Conservation (phyloP, 495 filamentous ascomycete species). For the Annulohypoxylon nitens region DNA sequence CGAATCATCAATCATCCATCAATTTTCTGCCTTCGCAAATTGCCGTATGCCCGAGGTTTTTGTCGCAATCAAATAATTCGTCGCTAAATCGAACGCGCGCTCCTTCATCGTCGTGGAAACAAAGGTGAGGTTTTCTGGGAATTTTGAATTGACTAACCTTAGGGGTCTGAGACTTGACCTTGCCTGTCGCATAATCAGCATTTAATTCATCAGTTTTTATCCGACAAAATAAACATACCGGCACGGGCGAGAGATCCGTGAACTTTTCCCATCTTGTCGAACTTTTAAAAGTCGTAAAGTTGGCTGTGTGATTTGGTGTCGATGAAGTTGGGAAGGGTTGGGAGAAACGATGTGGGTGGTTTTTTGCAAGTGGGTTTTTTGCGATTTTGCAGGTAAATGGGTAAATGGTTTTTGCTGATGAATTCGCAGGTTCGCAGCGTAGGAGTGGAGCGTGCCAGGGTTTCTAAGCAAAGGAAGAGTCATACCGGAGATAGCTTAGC, state of each 20-base stretch:
- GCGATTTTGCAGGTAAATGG: background rate
- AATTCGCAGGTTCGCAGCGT: slow-evolving; percentile 39
- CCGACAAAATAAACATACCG: slow-evolving; percentile 62
- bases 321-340: slow-evolving; percentile 29
- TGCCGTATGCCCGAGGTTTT: slow-evolving; percentile 17
- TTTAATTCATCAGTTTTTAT: background rate
- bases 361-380: slow-evolving; percentile 17
- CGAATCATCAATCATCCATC: slow-evolving; percentile 6
- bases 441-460: slow-evolving; percentile 12
- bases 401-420: slow-evolving; percentile 24
- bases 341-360: slow-evolving; percentile 27
- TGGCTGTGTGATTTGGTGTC: slow-evolving; percentile 22
- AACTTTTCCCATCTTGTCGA: slow-evolving; percentile 82
- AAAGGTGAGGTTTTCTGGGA: background rate
- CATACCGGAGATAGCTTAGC: slow-evolving; percentile 27
- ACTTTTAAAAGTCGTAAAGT: slow-evolving; percentile 21
- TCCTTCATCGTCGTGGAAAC: slow-evolving; percentile 16
- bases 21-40: background rate
- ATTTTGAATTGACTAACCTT: slow-evolving; percentile 44
- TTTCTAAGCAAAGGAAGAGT: slow-evolving; percentile 25
- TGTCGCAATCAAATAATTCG: slow-evolving; percentile 4
- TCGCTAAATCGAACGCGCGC: slow-evolving; percentile 25
- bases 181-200: slow-evolving; percentile 50
- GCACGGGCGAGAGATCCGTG: slow-evolving; percentile 96
- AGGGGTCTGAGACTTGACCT: slow-evolving; percentile 65